Conservation (phyloP, 208 protist species). For the Angomonas ambiguus region DNA sequence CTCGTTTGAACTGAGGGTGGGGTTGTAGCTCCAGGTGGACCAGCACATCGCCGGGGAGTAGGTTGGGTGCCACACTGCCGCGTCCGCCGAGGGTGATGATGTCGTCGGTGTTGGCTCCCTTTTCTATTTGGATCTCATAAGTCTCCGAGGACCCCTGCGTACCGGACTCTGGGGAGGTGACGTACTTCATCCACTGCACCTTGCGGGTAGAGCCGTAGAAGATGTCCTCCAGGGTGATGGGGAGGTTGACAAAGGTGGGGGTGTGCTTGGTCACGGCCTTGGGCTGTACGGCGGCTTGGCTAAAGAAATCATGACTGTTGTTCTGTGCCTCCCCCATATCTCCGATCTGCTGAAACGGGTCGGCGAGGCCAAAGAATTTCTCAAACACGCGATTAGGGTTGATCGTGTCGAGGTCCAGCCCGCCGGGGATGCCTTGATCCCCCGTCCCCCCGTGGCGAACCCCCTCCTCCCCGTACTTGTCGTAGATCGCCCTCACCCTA, state of each 20-base stretch:
- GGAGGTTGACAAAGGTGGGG: conserved; percentile 49
- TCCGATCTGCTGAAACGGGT: conserved; percentile 85
- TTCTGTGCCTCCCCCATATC: conserved; percentile 57
- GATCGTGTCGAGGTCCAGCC: conserved; percentile 68
- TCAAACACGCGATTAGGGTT: conserved; percentile 81
- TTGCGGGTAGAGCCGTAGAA: conserved; percentile 78
- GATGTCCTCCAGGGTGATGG: conserved; percentile 78
- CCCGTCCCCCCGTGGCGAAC: conserved; percentile 87
- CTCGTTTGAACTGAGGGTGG: conserved; percentile 75
- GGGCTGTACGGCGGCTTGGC: conserved; percentile 42
- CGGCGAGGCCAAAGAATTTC: conserved; percentile 85
- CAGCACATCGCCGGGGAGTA: conserved; percentile 68
- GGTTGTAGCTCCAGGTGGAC: conserved; percentile 57
- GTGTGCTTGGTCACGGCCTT: conserved; percentile 51
- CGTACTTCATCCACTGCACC: conserved; percentile 46
- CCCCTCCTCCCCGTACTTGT: conserved; percentile 88
- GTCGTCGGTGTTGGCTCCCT: conserved; percentile 66
- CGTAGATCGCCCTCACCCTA: conserved; percentile 85
- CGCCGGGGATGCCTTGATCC: conserved; percentile 65
- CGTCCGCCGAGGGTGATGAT: conserved; percentile 51
- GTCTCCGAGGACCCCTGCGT: conserved; percentile 31
- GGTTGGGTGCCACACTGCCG: conserved; percentile 55
- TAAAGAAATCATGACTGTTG: conserved; percentile 86
- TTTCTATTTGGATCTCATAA: conserved; percentile 65
- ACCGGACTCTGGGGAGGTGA: conserved; percentile 13